Evolutionary conservation across 306 rosid genomes (phyloP).

Genomic region (Cicer yamashitae): DNA sequence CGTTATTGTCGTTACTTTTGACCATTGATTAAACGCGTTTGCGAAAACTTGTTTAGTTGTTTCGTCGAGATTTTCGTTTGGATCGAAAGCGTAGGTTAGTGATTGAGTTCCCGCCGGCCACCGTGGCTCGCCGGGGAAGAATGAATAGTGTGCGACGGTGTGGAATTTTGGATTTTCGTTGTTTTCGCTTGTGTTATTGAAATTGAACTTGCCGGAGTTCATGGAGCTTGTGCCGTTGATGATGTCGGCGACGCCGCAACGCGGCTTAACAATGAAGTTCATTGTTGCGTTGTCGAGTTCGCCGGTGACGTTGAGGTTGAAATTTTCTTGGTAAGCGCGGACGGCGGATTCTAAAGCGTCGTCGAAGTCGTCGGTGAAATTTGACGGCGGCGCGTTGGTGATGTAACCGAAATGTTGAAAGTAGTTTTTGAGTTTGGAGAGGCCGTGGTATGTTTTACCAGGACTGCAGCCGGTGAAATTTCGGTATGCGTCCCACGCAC

Average conservation of each 20-base stretch:
- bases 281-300: slow-evolving; percentile 63
- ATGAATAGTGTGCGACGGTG: slow-evolving; percentile 69
- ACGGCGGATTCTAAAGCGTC: slow-evolving; percentile 60
- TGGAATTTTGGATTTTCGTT: slow-evolving; percentile 47
- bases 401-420: slow-evolving; percentile 79
- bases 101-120: slow-evolving; percentile 65
- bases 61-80: slow-evolving; percentile 51
- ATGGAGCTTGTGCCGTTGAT: slow-evolving; percentile 71
- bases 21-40: slow-evolving; percentile 68
- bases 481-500: slow-evolving; percentile 68
- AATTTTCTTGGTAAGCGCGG: slow-evolving; percentile 69
- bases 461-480: slow-evolving; percentile 61
- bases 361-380: slow-evolving; percentile 77
- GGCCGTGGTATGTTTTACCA: slow-evolving; percentile 58
- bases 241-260: slow-evolving; percentile 80
- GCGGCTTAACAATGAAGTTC: slow-evolving; percentile 52
- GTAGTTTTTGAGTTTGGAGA: slow-evolving; percentile 70
- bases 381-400: slow-evolving; percentile 47
- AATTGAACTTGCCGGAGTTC: slow-evolving; percentile 64
- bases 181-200: too few species aligned
- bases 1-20: slow-evolving; percentile 64
- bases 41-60: slow-evolving; percentile 57
- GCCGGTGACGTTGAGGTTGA: slow-evolving; percentile 85
- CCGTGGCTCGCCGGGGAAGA: slow-evolving; percentile 61
- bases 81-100: slow-evolving; percentile 69